phyloP scores from a whole-genome alignment of 108 stramenopile genomes.

The Nitzschia palea region DNA sequence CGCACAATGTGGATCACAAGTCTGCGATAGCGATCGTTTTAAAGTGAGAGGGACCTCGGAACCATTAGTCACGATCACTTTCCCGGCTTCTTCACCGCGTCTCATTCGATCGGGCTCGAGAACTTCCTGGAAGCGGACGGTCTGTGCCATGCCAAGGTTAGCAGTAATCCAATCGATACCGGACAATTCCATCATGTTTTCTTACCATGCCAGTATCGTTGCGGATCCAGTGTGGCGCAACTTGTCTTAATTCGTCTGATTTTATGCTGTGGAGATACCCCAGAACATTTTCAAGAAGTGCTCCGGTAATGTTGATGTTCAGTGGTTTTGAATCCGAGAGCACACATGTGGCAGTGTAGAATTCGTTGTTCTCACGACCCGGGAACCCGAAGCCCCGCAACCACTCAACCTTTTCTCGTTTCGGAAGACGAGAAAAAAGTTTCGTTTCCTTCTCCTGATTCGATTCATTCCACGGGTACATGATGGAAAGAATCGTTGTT shows the following conservation, averaged over 20 bases:
- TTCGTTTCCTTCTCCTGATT: conserved; percentile 11
- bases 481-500: conserved; percentile 16
- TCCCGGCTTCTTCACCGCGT: conserved; percentile 35
- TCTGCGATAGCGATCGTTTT: conserved; percentile 47
- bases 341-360: conserved; percentile 12
- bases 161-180: not conserved
- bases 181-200: not conserved
- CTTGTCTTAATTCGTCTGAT: conserved; percentile 11
- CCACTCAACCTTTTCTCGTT: conserved; percentile 31
- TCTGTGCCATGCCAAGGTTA: conserved; percentile 24
- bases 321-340: conserved; percentile 44
- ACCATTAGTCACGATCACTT: conserved; percentile 28
- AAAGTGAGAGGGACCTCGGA: conserved; percentile 48
- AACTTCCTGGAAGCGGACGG: conserved; percentile 50
- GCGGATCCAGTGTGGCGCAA: conserved; percentile 63
- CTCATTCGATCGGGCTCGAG: conserved; percentile 37
- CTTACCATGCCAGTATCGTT: conserved; percentile 66
- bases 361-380: conserved; percentile 1
- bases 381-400: conserved; percentile 41
- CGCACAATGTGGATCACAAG: conserved; percentile 60
- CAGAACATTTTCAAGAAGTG: conserved; percentile 58
- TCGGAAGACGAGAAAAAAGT: conserved; percentile 22
- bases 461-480: conserved; percentile 21
- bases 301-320: conserved; percentile 80
- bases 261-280: conserved; percentile 30